These are phyloP conservation scores for Cryomyces minteri DNA, from an alignment of 495 filamentous ascomycete species.

Conservation along the genomic window DNA sequence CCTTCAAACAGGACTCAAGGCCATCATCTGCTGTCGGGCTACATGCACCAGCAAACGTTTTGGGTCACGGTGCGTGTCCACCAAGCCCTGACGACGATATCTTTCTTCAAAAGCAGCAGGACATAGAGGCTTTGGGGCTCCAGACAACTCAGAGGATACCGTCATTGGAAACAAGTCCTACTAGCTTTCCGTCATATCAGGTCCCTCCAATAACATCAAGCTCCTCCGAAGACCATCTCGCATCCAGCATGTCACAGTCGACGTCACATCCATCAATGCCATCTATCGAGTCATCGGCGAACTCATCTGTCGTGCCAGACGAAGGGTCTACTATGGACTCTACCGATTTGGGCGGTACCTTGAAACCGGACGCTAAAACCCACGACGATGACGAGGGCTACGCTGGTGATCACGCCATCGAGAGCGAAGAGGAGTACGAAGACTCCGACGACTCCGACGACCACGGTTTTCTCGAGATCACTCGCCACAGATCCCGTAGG, in stretches of 20 bases:
- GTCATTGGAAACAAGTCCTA: conserved; percentile 10
- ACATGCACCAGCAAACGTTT: too few species aligned
- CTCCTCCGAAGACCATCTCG: conserved; percentile 24
- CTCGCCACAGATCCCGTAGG: conserved; percentile 2
- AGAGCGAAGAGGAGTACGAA: conserved; percentile 12
- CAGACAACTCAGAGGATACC: conserved; percentile 5
- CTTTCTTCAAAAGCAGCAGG: conserved; percentile 2
- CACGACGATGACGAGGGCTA: conserved; percentile 34
- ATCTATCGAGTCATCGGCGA: conserved; percentile 20
- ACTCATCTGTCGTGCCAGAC: conserved; percentile 16
- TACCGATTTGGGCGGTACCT: too few species aligned
- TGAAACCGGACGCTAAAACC: background rate
- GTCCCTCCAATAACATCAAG: conserved; percentile 13
- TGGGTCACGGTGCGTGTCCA: conserved; percentile 14
- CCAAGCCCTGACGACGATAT: conserved; percentile 22
- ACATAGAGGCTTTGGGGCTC: background rate
- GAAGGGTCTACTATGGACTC: conserved; percentile 6
- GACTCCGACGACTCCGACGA: conserved; percentile 9
- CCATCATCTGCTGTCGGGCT: conserved; percentile 1
- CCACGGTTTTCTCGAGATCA: conserved; percentile 15
- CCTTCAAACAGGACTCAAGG: conserved; percentile 1
- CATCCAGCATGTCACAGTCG: conserved; percentile 20
- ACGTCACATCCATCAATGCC: conserved; percentile 27
- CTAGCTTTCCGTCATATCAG: conserved; percentile 7
- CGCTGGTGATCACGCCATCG: conserved; percentile 20